Base-by-base conservation (phyloP, 2,329 filamentous ascomycete genomes). In the Plectosphaerella plurivora region DNA sequence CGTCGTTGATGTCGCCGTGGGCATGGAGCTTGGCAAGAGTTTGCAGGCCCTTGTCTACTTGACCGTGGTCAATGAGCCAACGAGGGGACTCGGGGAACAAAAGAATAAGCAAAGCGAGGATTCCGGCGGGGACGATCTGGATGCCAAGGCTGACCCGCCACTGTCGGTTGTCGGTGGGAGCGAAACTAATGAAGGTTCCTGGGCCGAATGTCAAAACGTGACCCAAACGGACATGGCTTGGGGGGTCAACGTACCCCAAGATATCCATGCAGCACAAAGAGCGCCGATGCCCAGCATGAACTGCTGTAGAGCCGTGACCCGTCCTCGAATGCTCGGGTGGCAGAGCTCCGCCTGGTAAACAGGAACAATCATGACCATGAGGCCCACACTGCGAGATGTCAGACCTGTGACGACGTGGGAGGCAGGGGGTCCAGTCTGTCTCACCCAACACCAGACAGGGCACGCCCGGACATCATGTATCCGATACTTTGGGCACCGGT, bases 251-350 rank as follows among this genome's bases (percentile, higher is more conserved):
- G 71, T 72, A 45, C 84, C 89, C 55, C 85, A 93, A 0, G 83
- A 84, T 47, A 88, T 82, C 88, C 88, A 91, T 0, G 83, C 78
- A 0, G 89, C 89, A 15, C 84, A 71, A 2, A 94, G 77, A 15
- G 87, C 74, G 52, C 89, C 89, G 25, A 93, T 80, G 1, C 88
- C 89, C 49, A 93, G 67, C 88, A 92, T 92, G 63, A 92, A 91
- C 61, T 92, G 89, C 66, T 92, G 89, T 4, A 93, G 73, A 28
- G 83, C 81, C 1, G 88, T 91, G 33, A 94, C 79, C 56, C 84
- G 76, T 12, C 89, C 89, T 65, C 89, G 82, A 61, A 93, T 93
- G 53, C 78, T 80, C 2, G 89, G 89, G 64, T 93, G 89, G 4
- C 86, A 84, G 22, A 93, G 77, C 63, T 94, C 89, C 20, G 87